Evolutionary conservation across 192 early-diverging fungal species (phyloP), one percentile per base, ranked within the genome.

Genomic region (Phlyctochytrium planicorne): DNA sequence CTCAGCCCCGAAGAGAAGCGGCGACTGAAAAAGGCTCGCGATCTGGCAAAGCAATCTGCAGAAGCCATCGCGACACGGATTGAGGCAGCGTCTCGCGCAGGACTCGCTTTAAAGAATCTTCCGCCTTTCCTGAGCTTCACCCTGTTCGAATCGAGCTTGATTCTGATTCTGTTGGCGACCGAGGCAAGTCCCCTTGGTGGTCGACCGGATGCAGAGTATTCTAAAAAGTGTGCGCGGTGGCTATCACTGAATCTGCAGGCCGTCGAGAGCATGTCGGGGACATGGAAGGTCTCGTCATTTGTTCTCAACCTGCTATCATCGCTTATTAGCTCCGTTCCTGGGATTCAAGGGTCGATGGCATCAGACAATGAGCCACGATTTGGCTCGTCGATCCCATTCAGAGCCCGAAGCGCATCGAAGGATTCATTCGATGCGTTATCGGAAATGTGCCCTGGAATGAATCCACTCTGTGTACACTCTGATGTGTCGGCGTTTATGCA

Each of bases 41-140:
- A 57, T 12, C 6, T 57, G 6, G 55, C 20, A 10, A 57, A 57
- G 55, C 6, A 12, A 6, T 14, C 55, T 6, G 55, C 55, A 10
- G 55, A 57, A 29, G 55, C 27, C 6, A 57, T 57, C 10, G 55
- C 55, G 20, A 6, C 10, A 25, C 16, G 27, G 4, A 57, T 25
- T 27, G 55, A 57, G 55, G 6, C 4, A 10, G 16, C 16, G 20
- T 6, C 27, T 57, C 10, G 55, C 10, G 16, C 55, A 4, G 55
- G 55, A 29, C 20, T 29, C 27, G 55, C 10, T 25, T 6, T 57
- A 12, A 27, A 4, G 6, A 25, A 27, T 6, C 55, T 25, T 12
- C 55, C 55, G 20, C 55, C 55, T 10, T 57, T 57, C 27, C 6
- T 29, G 55, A 6, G 12, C 55, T 57, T 57, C 55, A 14, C 55